Percentiles rank a stretch among this genome's conserved stretches.
These are phyloP conservation scores for Xylaria sp. DNA, from an alignment of 2,329 filamentous ascomycete species.

Conservation along the genomic window DNA sequence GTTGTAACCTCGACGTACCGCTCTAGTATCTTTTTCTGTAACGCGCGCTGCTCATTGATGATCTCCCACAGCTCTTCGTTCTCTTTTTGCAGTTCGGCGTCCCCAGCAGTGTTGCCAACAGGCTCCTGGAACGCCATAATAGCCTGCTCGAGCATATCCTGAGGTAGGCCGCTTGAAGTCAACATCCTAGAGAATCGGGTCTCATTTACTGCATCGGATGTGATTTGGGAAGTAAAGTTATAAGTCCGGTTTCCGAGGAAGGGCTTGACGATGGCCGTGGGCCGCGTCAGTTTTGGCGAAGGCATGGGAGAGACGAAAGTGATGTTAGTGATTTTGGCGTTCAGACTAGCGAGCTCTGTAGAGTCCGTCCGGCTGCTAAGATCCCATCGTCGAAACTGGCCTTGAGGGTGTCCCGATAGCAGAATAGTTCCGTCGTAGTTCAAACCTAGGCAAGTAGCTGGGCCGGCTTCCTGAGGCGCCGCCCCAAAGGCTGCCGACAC, in stretches of 20 bases:
- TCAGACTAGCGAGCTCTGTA: constrained; percentile 72
- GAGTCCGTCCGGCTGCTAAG: constrained; percentile 72
- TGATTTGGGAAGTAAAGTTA: constrained; percentile 69
- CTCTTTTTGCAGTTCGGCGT: constrained; percentile 47
- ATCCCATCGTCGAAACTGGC: constrained; percentile 82
- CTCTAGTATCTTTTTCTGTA: constrained; percentile 49
- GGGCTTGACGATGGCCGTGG: constrained; percentile 78
- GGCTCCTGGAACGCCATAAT: constrained; percentile 53
- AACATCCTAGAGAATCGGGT: constrained; percentile 55
- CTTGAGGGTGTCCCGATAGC: constrained; percentile 80
- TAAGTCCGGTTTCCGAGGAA: constrained; percentile 70
- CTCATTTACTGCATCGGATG: constrained; percentile 46
- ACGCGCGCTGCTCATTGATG: constrained; percentile 50
- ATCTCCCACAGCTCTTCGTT: constrained; percentile 53
- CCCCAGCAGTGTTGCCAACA: constrained; percentile 34
- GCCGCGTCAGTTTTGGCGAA: constrained; percentile 55
- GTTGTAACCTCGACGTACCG: constrained; percentile 40
- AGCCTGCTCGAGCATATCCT: constrained; percentile 55
- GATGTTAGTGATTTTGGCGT: constrained; percentile 83
- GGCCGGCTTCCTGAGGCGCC: constrained; percentile 67
- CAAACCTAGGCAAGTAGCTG: constrained; percentile 70
- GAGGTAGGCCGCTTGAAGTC: constrained; percentile 53
- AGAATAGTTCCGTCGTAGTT: constrained; percentile 84
- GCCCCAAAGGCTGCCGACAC: constrained; percentile 60
- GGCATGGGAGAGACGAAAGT: constrained; percentile 69